A percentile compares a stretch with the other conserved stretches of the same genome.
Conservation (phyloP, 2,329 filamentous ascomycete species). For the Alternaria alternata region DNA sequence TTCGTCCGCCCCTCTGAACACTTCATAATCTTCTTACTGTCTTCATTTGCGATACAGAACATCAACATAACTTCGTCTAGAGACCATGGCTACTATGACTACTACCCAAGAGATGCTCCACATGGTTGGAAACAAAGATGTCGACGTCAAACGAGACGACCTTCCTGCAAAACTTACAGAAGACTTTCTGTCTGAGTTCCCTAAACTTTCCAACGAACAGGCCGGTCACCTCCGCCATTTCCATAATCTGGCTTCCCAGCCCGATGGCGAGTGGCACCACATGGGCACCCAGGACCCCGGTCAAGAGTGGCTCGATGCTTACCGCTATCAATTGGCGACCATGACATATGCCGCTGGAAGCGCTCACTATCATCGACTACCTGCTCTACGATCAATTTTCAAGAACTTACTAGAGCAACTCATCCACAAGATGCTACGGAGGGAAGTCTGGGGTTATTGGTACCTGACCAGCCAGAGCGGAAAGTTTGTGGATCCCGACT, state of each 20-base stretch:
- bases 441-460: conserved; percentile 57
- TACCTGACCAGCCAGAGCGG: conserved; percentile 51
- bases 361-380: conserved; percentile 53
- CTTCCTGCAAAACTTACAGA: not conserved
- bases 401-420: conserved; percentile 46
- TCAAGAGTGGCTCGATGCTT: conserved; percentile 51
- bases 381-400: conserved; percentile 46
- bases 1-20: not conserved
- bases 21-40: not conserved
- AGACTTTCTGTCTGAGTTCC: not conserved
- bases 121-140: not conserved
- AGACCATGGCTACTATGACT: not conserved
- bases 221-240: conserved; percentile 50
- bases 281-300: conserved; percentile 61
- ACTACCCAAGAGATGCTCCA: not conserved
- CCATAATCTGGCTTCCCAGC: conserved; percentile 63
- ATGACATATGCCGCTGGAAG: conserved; percentile 52
- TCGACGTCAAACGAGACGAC: not conserved
- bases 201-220: conserved; percentile 33
- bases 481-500: conserved; percentile 45
- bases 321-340: conserved; percentile 54
- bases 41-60: not conserved
- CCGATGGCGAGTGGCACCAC: conserved; percentile 88
- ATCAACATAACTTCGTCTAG: not conserved
- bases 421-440: conserved; percentile 55